Conservation (phyloP, 768 basidiomycete genomes). For the Rhodosporidiobolus odoratus region DNA sequence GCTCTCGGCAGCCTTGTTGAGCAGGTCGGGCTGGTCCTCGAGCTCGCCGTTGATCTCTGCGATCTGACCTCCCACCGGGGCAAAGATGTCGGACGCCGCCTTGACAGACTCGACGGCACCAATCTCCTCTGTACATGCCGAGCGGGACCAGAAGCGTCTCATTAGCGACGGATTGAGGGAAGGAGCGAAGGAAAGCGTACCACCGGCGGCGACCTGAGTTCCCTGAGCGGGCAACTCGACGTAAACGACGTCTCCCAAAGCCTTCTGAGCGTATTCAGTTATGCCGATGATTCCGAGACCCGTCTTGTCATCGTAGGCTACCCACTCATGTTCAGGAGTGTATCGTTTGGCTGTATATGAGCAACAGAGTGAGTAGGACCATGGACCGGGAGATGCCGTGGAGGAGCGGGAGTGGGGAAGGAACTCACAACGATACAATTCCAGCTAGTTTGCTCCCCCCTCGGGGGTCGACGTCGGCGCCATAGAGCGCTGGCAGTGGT, state of each 20-base stretch:
- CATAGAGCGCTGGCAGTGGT: too few relatives aligned
- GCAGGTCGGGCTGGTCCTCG: constrained; percentile 62
- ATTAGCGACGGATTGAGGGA: not conserved
- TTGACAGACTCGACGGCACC: constrained; percentile 43
- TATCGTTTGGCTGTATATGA: constrained; percentile 51
- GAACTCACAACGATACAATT: too few relatives aligned
- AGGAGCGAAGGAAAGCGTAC: constrained; percentile 51
- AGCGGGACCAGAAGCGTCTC: not conserved
- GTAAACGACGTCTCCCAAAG: constrained; percentile 93
- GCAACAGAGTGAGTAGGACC: not conserved
- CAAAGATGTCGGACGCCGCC: constrained; percentile 54
- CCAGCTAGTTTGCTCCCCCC: too few relatives aligned
- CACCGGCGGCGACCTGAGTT: constrained; percentile 61
- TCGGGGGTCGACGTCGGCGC: too few relatives aligned
- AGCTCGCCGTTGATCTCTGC: constrained; percentile 71
- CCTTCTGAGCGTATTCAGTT: constrained; percentile 84
- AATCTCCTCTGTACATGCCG: constrained; percentile 31
- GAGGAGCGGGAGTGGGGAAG: constrained; percentile 2
- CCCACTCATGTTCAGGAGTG: constrained; percentile 80
- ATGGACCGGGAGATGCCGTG: not conserved
- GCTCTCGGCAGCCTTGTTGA: constrained; percentile 82
- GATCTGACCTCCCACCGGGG: constrained; percentile 81
- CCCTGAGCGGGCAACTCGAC: constrained; percentile 77
- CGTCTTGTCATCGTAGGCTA: constrained; percentile 69
- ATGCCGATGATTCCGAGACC: constrained; percentile 73